Evolutionary conservation across 202 grass and related monocot genomes (phyloP).

Genomic region (Elaeis oleifera): DNA sequence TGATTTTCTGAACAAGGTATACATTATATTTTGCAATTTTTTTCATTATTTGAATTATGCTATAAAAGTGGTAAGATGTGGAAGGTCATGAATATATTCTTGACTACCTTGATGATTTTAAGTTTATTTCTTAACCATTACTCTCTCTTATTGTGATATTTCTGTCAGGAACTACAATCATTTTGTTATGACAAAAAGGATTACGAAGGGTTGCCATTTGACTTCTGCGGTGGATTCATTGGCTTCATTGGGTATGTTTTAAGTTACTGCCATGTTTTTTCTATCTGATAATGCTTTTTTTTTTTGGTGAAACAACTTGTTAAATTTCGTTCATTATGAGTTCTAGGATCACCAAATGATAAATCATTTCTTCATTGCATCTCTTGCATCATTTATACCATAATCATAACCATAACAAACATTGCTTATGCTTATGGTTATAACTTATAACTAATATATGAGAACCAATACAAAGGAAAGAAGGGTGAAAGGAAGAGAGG

Average conservation of each 20-base stretch:
- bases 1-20: constrained; percentile 79
- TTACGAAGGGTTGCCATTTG: constrained; percentile 84
- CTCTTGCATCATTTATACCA: no score
- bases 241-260: constrained; percentile 82
- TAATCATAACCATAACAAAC: no score
- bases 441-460: no score
- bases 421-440: no score
- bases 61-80: neutral
- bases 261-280: constrained; percentile 3
- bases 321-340: no score
- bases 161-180: constrained; percentile 64
- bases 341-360: no score
- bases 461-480: no score
- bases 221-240: constrained; percentile 88
- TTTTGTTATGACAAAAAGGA: constrained; percentile 66
- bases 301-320: neutral
- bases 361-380: no score
- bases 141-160: neutral
- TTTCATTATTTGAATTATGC: neutral
- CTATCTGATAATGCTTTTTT: constrained; percentile 5
- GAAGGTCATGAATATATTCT: no score
- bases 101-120: no score
- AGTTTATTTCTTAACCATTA: no score
- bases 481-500: no score
- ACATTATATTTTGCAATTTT: neutral